phyloP scores from a whole-genome alignment of 768 basidiomycete species.

The Lentinula lateritia region DNA sequence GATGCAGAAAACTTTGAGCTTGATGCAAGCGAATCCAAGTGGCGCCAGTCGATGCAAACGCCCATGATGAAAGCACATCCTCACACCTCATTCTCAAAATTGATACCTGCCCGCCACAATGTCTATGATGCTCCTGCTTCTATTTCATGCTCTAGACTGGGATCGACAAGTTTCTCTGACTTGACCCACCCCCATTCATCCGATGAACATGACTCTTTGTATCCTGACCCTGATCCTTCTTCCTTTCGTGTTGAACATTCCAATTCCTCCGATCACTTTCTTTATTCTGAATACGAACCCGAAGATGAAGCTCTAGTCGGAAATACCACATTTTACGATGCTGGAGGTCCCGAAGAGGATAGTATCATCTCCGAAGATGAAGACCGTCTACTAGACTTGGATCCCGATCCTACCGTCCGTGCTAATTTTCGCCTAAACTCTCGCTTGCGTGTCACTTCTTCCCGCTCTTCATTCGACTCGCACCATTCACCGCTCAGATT shows the following conservation, averaged over 20 bases:
- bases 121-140: background rate
- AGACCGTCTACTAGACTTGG: background rate
- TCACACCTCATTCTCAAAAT: background rate
- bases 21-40: background rate
- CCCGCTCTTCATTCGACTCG: background rate
- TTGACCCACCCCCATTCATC: background rate
- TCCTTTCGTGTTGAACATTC: background rate
- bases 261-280: background rate
- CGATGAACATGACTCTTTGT: too few species aligned
- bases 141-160: background rate
- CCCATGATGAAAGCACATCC: background rate
- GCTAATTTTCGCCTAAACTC: background rate
- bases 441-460: background rate
- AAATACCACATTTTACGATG: background rate
- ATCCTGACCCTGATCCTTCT: background rate
- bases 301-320: background rate
- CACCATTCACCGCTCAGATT: background rate
- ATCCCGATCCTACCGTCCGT: background rate
- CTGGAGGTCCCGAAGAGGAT: background rate
- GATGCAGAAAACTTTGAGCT: background rate
- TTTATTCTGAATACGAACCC: background rate
- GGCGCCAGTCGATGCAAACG: background rate
- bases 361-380: conserved; percentile 3
- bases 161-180: background rate
- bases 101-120: background rate